Evolutionary conservation across 2,329 filamentous ascomycete genomes (phyloP), one percentile per base, ranked within the genome.

Genomic region (Hymenoscyphus infarciens): DNA sequence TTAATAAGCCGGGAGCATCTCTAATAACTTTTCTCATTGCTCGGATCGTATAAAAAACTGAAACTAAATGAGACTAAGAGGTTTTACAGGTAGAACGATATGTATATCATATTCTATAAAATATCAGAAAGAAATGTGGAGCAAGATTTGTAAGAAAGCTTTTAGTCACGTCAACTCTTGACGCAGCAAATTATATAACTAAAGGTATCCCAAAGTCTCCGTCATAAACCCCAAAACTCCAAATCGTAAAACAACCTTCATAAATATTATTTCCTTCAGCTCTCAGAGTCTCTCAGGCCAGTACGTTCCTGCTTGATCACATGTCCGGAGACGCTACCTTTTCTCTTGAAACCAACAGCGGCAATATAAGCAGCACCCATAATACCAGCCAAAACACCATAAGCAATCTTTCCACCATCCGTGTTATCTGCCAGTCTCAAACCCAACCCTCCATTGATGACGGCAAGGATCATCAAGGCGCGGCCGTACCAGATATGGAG

Each of bases 361-460:
- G 66, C 72, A 10, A 77, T 58, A 69, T 87, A 88, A 3, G 75
- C 63, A 4, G 78, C 49, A 49, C 76, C 78, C 25, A 84, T 70
- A 10, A 87, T 68, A 8, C 75, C 83, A 0, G 84, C 78, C 29
- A 87, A 74, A 5, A 87, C 80, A 0, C 79, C 74, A 72, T 88
- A 89, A 0, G 81, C 82, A 56, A 84, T 79, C 59, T 82, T 73
- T 54, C 81, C 80, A 11, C 72, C 69, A 2, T 65, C 73, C 0
- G 74, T 66, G 0, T 79, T 78, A 16, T 68, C 65, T 0, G 82
- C 77, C 16, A 87, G 76, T 66, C 80, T 65, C 31, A 89, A 75
- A 3, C 87, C 87, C 3, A 89, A 73, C 0, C 86, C 87, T 61
- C 86, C 87, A 68, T 89, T 89, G 68, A 88, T 72, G 54, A 88